A percentile compares a stretch with the other conserved stretches of the same genome.
phyloP scores from a whole-genome alignment of 345 rosid genomes.

The Trapa incisa region DNA sequence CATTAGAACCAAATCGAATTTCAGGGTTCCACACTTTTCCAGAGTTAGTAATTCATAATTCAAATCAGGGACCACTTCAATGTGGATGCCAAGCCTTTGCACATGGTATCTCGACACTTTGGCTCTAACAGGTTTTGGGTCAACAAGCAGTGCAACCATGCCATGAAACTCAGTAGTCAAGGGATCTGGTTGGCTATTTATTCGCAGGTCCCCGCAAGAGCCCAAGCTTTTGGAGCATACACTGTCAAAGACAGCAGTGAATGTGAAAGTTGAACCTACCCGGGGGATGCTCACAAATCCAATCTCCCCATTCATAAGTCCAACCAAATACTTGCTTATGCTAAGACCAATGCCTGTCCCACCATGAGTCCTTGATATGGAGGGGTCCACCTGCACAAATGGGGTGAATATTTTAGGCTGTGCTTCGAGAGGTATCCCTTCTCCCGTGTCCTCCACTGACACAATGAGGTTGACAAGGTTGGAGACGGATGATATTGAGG shows the following conservation, averaged over 20 bases:
- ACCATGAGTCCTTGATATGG: slow-evolving; percentile 75
- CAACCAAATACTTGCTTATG: slow-evolving; percentile 87
- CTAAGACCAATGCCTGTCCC: slow-evolving; percentile 23
- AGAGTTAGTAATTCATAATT: slow-evolving; percentile 31
- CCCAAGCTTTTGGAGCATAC: slow-evolving; percentile 23
- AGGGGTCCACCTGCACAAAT: slow-evolving; percentile 89
- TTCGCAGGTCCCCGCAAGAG: slow-evolving; percentile 34
- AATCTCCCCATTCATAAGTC: slow-evolving; percentile 83
- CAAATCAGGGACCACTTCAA: slow-evolving; percentile 46
- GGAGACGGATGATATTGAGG: slow-evolving; percentile 23
- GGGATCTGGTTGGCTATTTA: slow-evolving; percentile 23
- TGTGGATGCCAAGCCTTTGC: slow-evolving; percentile 61
- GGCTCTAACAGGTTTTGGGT: slow-evolving; percentile 56
- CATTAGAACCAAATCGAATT: slow-evolving; percentile 44
- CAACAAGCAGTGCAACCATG: slow-evolving; percentile 69
- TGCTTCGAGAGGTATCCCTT: slow-evolving; percentile 76
- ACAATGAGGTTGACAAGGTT: slow-evolving; percentile 50
- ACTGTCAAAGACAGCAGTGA: slow-evolving; percentile 60
- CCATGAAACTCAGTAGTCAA: slow-evolving; percentile 44
- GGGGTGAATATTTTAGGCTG: slow-evolving; percentile 87
- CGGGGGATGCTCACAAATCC: slow-evolving; percentile 72
- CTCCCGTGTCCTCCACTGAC: slow-evolving; percentile 93
- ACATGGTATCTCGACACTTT: slow-evolving; percentile 68
- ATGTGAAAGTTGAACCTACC: slow-evolving; percentile 82
- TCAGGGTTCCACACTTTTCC: slow-evolving; percentile 18